Percentiles rank a stretch among this genome's conserved stretches.
Conservation (phyloP, 192 early-diverging fungal species). For the Globomyces pollinis-pini region DNA sequence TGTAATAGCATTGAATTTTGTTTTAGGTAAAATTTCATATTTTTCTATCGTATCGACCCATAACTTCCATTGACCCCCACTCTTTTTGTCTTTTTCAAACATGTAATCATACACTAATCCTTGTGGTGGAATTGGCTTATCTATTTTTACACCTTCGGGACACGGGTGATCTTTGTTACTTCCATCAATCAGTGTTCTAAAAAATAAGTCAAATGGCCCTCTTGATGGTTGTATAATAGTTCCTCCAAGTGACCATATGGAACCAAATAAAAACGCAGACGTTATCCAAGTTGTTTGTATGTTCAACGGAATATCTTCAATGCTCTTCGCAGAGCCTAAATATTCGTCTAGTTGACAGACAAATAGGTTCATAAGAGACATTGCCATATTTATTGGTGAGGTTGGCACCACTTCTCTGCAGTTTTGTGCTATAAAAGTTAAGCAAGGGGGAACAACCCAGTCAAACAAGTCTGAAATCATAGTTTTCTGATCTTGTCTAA, state of each 20-base stretch:
- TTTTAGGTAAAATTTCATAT: conserved; percentile 42
- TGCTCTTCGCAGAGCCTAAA: conserved; percentile 16
- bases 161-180: conserved; percentile 26
- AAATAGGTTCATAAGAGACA: conserved; percentile 44
- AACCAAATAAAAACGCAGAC: conserved; percentile 42
- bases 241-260: conserved; percentile 51
- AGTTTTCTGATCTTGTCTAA: conserved; percentile 29
- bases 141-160: conserved; percentile 39
- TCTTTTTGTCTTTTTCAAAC: conserved; percentile 45
- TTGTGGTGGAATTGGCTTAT: conserved; percentile 44
- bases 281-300: conserved; percentile 41
- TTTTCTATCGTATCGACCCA: conserved; percentile 49
- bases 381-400: conserved; percentile 42
- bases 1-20: conserved; percentile 49
- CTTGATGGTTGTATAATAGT: conserved; percentile 45
- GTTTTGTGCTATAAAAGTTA: conserved; percentile 37
- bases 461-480: conserved; percentile 42
- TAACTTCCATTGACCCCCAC: conserved; percentile 48
- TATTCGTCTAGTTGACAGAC: conserved; percentile 47
- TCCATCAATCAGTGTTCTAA: conserved; percentile 40
- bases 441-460: conserved; percentile 41
- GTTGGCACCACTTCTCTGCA: conserved; percentile 45
- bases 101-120: conserved; percentile 49
- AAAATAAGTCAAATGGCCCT: conserved; percentile 48
- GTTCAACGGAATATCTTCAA: conserved; percentile 31